phyloP scores from a whole-genome alignment of 2,329 filamentous ascomycete genomes.

The Dactylellina haptotyla region DNA sequence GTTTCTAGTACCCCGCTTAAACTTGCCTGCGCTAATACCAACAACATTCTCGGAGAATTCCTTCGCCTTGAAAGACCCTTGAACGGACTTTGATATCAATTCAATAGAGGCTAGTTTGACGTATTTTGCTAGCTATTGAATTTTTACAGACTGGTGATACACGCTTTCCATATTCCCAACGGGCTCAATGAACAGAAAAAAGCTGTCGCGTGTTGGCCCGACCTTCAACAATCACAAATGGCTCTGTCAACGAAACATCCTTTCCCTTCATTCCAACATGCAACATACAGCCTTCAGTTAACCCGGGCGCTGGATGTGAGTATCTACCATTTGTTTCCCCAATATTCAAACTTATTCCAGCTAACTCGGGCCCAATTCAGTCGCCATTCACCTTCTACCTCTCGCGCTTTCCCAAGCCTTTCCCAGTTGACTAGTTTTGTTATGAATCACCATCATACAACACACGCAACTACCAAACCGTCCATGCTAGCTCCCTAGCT shows the following conservation, averaged over 20 bases:
- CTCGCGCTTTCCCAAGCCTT: not conserved
- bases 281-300: slow-evolving; percentile 14
- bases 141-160: no score
- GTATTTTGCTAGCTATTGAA: no score
- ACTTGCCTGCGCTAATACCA: slow-evolving; percentile 23
- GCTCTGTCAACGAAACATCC: not conserved
- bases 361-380: not conserved
- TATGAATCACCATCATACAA: slow-evolving; percentile 20
- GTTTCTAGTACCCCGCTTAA: no score
- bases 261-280: not conserved
- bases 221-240: slow-evolving; percentile 16
- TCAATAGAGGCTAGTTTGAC: no score
- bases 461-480: slow-evolving; percentile 3
- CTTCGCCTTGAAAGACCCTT: not conserved
- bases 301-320: not conserved
- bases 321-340: not conserved
- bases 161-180: not conserved
- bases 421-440: not conserved
- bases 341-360: not conserved
- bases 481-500: slow-evolving; percentile 24
- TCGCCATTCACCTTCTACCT: not conserved
- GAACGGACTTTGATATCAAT: not conserved
- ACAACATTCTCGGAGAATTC: slow-evolving; percentile 2
- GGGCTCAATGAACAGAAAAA: not conserved
- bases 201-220: slow-evolving; percentile 34